phyloP scores from a whole-genome alignment of 139 green algal genomes.

The Penium margaritaceum region DNA sequence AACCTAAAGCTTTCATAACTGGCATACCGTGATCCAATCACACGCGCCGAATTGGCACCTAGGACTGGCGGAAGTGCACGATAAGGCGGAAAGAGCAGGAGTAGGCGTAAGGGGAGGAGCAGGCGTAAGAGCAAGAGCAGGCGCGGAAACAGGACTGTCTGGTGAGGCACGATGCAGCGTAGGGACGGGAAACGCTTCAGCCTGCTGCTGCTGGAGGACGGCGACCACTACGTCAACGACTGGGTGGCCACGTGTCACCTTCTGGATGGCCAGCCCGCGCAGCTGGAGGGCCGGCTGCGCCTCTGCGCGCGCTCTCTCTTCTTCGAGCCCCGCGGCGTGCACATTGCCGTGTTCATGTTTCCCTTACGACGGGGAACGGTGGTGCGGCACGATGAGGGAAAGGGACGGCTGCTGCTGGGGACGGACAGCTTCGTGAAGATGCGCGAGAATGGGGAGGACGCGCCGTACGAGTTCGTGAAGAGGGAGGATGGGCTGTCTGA shows the following conservation, averaged over 20 bases:
- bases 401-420: not conserved
- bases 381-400: not conserved
- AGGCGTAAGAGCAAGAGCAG: no score
- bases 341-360: conserved; percentile 17
- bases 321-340: conserved; percentile 28
- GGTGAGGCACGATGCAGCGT: no score
- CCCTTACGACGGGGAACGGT: not conserved
- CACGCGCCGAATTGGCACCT: no score
- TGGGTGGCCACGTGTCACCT: conserved; percentile 30
- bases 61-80: no score
- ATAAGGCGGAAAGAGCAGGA: no score
- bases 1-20: no score
- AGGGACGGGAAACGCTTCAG: conserved; percentile 19
- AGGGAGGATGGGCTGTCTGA: not conserved
- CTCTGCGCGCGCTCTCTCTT: conserved; percentile 19
- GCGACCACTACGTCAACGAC: conserved; percentile 31
- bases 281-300: conserved; percentile 12
- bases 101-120: no score
- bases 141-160: no score
- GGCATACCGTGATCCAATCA: no score
- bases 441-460: conserved; percentile 26
- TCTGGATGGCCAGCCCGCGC: conserved; percentile 4
- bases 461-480: conserved; percentile 35
- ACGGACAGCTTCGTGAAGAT: conserved; percentile 16
- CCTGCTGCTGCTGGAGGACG: conserved; percentile 30